Percentiles rank a stretch among this genome's conserved stretches.
Evolutionary conservation across 768 basidiomycete genomes (phyloP).

Genomic region (Trichaptum fuscoviolaceum): DNA sequence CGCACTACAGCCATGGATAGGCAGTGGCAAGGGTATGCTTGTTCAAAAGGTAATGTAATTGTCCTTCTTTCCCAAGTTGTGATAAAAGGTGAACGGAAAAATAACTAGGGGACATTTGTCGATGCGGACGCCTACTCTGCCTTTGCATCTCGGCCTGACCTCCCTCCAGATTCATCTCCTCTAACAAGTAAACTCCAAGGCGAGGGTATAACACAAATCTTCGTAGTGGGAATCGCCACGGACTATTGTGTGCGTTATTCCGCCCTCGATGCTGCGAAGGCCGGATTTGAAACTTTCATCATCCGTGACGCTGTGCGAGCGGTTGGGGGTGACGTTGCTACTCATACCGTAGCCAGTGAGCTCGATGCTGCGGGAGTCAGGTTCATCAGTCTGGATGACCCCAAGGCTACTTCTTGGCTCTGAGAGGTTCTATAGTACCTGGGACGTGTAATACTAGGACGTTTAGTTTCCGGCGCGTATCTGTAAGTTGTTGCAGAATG

Average conservation of each 20-base stretch:
- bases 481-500: no score
- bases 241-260: slow-evolving; percentile 37
- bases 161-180: slow-evolving; percentile 14
- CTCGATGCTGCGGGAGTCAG: not conserved
- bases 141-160: slow-evolving; percentile 27
- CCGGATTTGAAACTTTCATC: slow-evolving; percentile 21
- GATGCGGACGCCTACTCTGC: slow-evolving; percentile 40
- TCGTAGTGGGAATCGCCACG: slow-evolving; percentile 33
- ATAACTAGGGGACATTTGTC: slow-evolving; percentile 24
- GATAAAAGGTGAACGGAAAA: not conserved
- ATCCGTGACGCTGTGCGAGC: slow-evolving; percentile 18
- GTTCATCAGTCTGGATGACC: not conserved
- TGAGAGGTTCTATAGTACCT: no score
- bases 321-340: slow-evolving; percentile 9
- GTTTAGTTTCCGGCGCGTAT: no score
- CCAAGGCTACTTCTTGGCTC: not conserved
- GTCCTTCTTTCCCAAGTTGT: not conserved
- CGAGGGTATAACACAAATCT: slow-evolving; percentile 23
- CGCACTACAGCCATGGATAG: slow-evolving; percentile 18
- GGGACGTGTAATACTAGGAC: no score
- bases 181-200: slow-evolving; percentile 16
- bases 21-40: slow-evolving; percentile 14
- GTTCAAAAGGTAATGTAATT: slow-evolving; percentile 24
- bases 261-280: slow-evolving; percentile 24
- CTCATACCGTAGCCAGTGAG: not conserved